These are phyloP conservation scores for Ammopiptanthus mongolicus DNA, from an alignment of 306 rosid species.

Conservation along the genomic window DNA sequence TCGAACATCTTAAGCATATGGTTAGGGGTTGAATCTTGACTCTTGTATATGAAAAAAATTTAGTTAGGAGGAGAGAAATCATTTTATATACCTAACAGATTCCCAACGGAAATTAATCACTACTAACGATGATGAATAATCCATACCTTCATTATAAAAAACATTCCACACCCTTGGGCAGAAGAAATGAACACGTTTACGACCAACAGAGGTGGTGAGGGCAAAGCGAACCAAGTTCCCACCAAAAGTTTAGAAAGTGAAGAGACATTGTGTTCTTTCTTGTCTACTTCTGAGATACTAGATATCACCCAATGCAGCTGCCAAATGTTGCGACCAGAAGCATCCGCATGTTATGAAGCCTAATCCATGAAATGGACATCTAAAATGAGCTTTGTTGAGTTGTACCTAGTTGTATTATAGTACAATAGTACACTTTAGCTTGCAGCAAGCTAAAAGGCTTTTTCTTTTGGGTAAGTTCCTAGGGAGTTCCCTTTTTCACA, in stretches of 20 bases:
- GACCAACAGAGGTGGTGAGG: conserved; percentile 26
- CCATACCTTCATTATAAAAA: too few relatives aligned
- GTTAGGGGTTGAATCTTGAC: too few relatives aligned
- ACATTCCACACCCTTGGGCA: conserved; percentile 12
- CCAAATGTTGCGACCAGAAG: conserved; percentile 33
- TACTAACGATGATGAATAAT: too few relatives aligned
- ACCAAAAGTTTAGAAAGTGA: conserved; percentile 11
- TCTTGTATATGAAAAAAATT: too few relatives aligned
- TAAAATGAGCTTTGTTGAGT: conserved; percentile 19
- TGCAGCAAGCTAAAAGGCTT: background rate
- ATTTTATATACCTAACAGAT: too few relatives aligned
- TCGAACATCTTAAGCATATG: too few relatives aligned
- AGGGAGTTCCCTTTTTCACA: conserved; percentile 25
- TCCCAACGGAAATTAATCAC: too few relatives aligned
- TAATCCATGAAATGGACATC: conserved; percentile 28
- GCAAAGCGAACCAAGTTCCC: conserved; percentile 21
- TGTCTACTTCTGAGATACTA: conserved; percentile 36
- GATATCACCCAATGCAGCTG: conserved; percentile 2
- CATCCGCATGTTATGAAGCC: conserved; percentile 19
- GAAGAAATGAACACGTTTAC: conserved; percentile 31
- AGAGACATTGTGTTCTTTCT: conserved; percentile 24
- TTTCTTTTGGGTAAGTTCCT: conserved; percentile 30
- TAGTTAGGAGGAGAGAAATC: too few relatives aligned
- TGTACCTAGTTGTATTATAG: background rate
- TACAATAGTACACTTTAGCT: background rate